Conservation (phyloP, 331 rosid genomes). For the Pyrus hybrid region DNA sequence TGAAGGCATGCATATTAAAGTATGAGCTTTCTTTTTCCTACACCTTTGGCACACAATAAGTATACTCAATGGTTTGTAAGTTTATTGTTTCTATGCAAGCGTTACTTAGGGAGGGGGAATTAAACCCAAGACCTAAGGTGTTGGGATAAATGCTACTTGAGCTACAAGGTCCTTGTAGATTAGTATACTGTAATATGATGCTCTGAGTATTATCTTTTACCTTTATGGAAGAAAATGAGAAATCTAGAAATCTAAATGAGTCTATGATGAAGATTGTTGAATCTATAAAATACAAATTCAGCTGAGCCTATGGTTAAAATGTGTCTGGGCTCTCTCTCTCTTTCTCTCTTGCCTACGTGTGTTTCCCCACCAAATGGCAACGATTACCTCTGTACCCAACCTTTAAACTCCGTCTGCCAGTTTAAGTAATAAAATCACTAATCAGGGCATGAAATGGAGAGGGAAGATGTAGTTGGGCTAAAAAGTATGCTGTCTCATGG, state of each 20-base stretch:
- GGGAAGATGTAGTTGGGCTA: not conserved
- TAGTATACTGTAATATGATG: not conserved
- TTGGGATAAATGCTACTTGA: not conserved
- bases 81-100: not conserved
- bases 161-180: not conserved
- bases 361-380: not conserved
- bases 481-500: not conserved
- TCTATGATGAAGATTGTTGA: not conserved
- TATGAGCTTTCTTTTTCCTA: not conserved
- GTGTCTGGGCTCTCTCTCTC: not conserved
- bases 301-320: not conserved
- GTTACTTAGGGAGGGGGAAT: not conserved
- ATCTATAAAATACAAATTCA: not conserved
- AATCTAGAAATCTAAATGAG: not conserved
- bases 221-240: not conserved
- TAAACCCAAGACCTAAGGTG: not conserved
- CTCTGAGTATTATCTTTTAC: not conserved
- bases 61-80: not conserved
- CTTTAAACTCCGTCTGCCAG: not conserved
- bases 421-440: not conserved
- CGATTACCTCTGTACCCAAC: not conserved
- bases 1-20: not conserved
- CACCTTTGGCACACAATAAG: not conserved
- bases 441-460: not conserved
- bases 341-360: not conserved